These are phyloP conservation scores for Tephrocybe sp. DNA, from an alignment of 768 basidiomycete species.

Conservation along the genomic window DNA sequence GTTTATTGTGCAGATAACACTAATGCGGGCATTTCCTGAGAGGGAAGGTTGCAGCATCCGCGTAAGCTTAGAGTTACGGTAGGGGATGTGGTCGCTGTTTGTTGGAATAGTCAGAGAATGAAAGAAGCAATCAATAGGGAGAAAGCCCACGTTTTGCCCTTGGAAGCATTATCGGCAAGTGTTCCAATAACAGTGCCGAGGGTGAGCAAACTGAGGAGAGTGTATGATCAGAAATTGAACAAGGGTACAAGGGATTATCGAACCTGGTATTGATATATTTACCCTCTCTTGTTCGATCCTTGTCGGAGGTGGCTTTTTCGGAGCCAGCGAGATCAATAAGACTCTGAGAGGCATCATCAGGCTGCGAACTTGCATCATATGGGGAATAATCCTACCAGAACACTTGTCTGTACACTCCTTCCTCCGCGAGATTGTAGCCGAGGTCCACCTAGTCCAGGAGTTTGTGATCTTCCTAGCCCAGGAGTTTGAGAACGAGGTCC, in stretches of 20 bases:
- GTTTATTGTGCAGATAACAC: constrained; percentile 94
- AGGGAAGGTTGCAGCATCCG: constrained; percentile 93
- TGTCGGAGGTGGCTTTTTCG: constrained; percentile 93
- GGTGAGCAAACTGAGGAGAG: constrained; percentile 67
- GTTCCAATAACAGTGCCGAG: constrained; percentile 92
- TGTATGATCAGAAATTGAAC: constrained; percentile 9
- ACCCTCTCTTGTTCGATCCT: constrained; percentile 93
- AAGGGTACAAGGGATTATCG: not conserved
- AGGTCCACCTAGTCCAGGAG: constrained; percentile 49
- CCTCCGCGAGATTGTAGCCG: constrained; percentile 76
- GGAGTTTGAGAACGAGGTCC: constrained; percentile 40
- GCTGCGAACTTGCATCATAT: not conserved
- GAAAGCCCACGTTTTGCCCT: constrained; percentile 64
- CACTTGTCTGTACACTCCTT: constrained; percentile 74
- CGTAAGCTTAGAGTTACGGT: constrained; percentile 93
- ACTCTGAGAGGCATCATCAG: constrained; percentile 46
- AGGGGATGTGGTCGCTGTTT: constrained; percentile 83
- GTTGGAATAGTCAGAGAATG: not conserved
- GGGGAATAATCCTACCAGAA: constrained; percentile 48
- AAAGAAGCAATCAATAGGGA: not conserved
- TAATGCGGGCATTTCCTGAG: constrained; percentile 92
- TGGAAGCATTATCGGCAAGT: constrained; percentile 82
- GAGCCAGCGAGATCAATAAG: constrained; percentile 96
- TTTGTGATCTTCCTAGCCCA: constrained; percentile 37
- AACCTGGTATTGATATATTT: constrained; percentile 94